These are phyloP conservation scores for Bryum argenteum DNA, from an alignment of 225 moss, liverwort and hornwort species.

Conservation along the genomic window DNA sequence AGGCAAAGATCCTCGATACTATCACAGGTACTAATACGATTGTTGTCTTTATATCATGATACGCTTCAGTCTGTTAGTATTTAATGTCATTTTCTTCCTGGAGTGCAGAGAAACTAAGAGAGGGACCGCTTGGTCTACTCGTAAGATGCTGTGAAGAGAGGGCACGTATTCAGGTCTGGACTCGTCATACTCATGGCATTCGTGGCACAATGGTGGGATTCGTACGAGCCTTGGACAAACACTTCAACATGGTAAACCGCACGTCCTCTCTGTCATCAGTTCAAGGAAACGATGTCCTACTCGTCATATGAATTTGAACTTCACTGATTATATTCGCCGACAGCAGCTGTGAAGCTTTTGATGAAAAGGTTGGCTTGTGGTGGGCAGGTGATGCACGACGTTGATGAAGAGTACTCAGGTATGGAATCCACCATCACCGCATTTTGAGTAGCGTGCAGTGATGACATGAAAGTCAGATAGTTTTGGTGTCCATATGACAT, in stretches of 20 bases:
- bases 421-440: constrained; percentile 14
- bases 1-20: constrained; percentile 56
- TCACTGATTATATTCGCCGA: neutral
- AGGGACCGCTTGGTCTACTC: constrained; percentile 62
- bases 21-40: constrained; percentile 55
- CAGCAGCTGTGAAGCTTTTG: constrained; percentile 27
- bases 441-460: neutral
- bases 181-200: constrained; percentile 67
- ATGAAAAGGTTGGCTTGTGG: constrained; percentile 30
- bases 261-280: constrained; percentile 37
- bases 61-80: neutral
- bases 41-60: neutral
- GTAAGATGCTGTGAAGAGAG: constrained; percentile 63
- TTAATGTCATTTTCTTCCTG: constrained; percentile 2
- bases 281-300: neutral
- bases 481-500: constrained; percentile 12
- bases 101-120: constrained; percentile 61
- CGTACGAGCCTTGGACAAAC: constrained; percentile 70
- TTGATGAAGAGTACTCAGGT: constrained; percentile 76
- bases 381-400: constrained; percentile 66
- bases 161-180: constrained; percentile 71
- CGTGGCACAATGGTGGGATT: constrained; percentile 71
- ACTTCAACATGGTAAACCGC: constrained; percentile 73
- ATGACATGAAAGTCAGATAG: constrained; percentile 22
- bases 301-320: neutral